phyloP scores from a whole-genome alignment of 331 rosid genomes.

The Quercus lobata region DNA sequence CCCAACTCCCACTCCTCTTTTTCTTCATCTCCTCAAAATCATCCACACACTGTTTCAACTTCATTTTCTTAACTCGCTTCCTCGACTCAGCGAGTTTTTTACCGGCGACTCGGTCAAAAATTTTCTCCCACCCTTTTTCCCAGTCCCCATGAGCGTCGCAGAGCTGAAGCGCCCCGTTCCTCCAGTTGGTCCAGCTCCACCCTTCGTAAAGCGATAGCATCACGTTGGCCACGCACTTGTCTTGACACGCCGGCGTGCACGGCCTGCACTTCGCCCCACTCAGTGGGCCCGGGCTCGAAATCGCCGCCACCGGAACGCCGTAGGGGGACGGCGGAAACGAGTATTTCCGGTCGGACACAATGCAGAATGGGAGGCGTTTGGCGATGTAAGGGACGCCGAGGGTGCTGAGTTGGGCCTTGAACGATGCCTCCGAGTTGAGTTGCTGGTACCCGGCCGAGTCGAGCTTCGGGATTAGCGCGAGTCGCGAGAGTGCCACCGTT shows the following conservation, averaged over 20 bases:
- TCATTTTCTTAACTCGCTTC: constrained; percentile 32
- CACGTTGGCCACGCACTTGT: constrained; percentile 44
- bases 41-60: constrained; percentile 25
- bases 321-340: constrained; percentile 53
- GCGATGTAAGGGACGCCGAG: constrained; percentile 27
- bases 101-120: constrained; percentile 54
- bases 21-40: constrained; percentile 43
- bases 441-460: constrained; percentile 45
- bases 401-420: constrained; percentile 70
- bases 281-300: constrained; percentile 69
- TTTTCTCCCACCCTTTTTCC: constrained; percentile 66
- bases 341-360: constrained; percentile 70
- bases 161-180: constrained; percentile 43
- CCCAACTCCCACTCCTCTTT: constrained; percentile 38
- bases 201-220: constrained; percentile 34
- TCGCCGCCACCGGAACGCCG: constrained; percentile 85
- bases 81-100: constrained; percentile 28
- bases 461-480: constrained; percentile 56
- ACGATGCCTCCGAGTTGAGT: constrained; percentile 84
- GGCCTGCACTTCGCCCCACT: constrained; percentile 95
- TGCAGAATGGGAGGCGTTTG: constrained; percentile 68
- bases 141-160: constrained; percentile 64
- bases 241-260: constrained; percentile 56
- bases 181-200: constrained; percentile 86
- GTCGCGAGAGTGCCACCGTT: constrained; percentile 64